Percentiles rank a stretch among this genome's conserved stretches.
Conservation (phyloP, 805 yeast genomes). For the Suhomyces kilbournensis region DNA sequence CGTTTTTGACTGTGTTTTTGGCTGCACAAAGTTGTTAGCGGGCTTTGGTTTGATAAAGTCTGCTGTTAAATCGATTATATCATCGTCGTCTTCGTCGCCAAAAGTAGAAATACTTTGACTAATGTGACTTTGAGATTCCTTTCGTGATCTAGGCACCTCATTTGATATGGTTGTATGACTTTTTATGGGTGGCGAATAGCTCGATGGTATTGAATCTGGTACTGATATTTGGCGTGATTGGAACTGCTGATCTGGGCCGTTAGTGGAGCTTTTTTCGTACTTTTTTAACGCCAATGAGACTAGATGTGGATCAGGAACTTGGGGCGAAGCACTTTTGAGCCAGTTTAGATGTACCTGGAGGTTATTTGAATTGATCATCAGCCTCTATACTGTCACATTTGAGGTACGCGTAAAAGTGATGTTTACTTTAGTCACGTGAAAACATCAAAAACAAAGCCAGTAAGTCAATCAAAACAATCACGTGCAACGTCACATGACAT, state of each 20-base stretch:
- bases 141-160: neutral
- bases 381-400: neutral
- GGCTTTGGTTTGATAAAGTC: neutral
- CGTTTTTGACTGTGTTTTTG: neutral
- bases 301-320: conserved; percentile 8
- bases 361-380: conserved; percentile 13
- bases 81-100: conserved; percentile 1
- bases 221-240: neutral
- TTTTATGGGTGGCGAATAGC: neutral
- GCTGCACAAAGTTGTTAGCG: neutral
- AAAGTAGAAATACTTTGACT: neutral
- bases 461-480: neutral
- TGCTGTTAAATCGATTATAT: neutral
- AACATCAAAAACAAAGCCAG: neutral
- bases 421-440: neutral
- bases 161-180: neutral
- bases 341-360: conserved; percentile 11
- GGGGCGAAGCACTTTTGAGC: conserved; percentile 11
- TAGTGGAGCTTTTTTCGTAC: conserved; percentile 2
- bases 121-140: neutral
- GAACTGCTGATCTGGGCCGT: neutral
- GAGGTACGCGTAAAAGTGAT: conserved; percentile 1
- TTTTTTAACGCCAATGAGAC: conserved; percentile 6
- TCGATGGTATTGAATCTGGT: neutral
- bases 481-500: neutral